Base-by-base conservation (phyloP, 805 yeast species). In the Zygotorulaspora danielsina region DNA sequence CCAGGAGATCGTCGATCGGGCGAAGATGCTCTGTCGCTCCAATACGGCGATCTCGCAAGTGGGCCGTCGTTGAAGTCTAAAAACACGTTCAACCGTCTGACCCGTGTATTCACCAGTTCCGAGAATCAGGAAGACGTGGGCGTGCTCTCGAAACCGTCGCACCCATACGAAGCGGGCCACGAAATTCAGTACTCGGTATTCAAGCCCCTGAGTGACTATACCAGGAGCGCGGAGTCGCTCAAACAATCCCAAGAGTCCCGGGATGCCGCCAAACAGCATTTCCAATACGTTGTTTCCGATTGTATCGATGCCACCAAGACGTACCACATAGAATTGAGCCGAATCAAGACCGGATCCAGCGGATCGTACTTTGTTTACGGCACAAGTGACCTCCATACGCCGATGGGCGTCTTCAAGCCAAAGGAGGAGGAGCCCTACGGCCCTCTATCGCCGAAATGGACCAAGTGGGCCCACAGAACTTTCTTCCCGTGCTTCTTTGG, bases 381-480 rank as follows among this genome's bases (percentile, higher is more conserved):
- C 33, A 44, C 63, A 1, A 27, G 19, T 7, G 32, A 36, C 7
- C 37, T 29, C 6, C 27, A 19, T 6, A 50, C 61, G 29, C 69
- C 69, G 9, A 70, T 70, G 11, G 88, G 81, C 0, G 78, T 82
- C 2, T 82, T 82, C 66, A 82, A 82, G 55, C 89, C 89, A 4
- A 81, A 80, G 53, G 87, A 81, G 57, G 89, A 82, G 57, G 88
- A 82, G 50, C 89, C 88, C 0, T 82, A 82, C 53, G 89, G 88
- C 0, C 85, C 87, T 1, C 53, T 82, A 37, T 76, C 84, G 3
- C 88, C 89, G 1, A 82, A 82, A 55, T 79, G 88, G 87, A 75
- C 84, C 1, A 82, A 82, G 59, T 82, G 89, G 88, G 55, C 80
- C 3, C 88, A 82, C 54, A 58, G 88, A 48, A 82, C 81, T 19